Conservation (phyloP, 2,329 filamentous ascomycete genomes). For the Aspergillus pseudonomiae region DNA sequence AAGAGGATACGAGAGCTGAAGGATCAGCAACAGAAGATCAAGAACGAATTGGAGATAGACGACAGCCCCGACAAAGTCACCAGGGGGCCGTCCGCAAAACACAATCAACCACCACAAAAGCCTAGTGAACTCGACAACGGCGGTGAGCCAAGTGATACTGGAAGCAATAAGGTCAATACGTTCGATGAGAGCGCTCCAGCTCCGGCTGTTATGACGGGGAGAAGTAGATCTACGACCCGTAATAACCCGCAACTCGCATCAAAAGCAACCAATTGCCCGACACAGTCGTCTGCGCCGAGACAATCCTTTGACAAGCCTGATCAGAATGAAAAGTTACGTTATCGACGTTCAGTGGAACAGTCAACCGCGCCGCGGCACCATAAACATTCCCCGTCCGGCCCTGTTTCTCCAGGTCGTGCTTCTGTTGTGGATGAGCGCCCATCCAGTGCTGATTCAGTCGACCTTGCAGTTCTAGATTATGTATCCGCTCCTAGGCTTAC, state of each 20-base stretch:
- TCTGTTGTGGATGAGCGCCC: slow-evolving; percentile 70
- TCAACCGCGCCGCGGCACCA: slow-evolving; percentile 33
- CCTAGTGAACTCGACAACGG: slow-evolving; percentile 4
- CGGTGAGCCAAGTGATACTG: background rate
- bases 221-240: slow-evolving; percentile 42
- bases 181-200: slow-evolving; percentile 68
- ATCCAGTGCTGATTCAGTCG: slow-evolving; percentile 80
- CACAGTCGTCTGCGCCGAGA: slow-evolving; percentile 26
- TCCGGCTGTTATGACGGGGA: slow-evolving; percentile 66
- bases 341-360: slow-evolving; percentile 34
- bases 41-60: slow-evolving; percentile 50
- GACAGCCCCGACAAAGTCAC: slow-evolving; percentile 33
- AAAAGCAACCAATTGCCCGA: slow-evolving; percentile 31
- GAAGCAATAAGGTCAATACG: slow-evolving; percentile 6
- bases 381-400: slow-evolving; percentile 43
- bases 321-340: slow-evolving; percentile 27
- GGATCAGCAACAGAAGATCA: slow-evolving; percentile 59
- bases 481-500: slow-evolving; percentile 80
- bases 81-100: slow-evolving; percentile 18
- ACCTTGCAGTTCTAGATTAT: slow-evolving; percentile 84
- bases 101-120: slow-evolving; percentile 18
- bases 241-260: slow-evolving; percentile 31
- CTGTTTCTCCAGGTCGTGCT: slow-evolving; percentile 42
- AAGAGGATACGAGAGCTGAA: slow-evolving; percentile 61
- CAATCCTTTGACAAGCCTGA: slow-evolving; percentile 36